Base-by-base conservation (phyloP, 2,329 filamentous ascomycete species). In the Colletotrichum cordylinicola region DNA sequence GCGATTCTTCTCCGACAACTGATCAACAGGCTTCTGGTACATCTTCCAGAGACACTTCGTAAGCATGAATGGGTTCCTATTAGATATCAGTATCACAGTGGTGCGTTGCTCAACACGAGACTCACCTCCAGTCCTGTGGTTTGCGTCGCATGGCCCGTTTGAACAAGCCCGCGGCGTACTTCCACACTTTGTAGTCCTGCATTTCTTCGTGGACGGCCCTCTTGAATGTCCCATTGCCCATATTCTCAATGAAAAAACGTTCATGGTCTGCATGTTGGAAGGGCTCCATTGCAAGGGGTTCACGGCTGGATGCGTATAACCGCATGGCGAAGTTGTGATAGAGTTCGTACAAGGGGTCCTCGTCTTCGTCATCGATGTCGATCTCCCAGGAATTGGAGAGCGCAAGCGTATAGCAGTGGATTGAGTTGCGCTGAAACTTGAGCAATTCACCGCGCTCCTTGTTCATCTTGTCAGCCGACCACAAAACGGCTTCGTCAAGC, bases 381-480 rank as follows among this genome's bases (percentile, higher is more conserved):
- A 84, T 84, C 18, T 86, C 83, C 75, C 86, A 87, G 0, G 89
- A 92, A 77, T 92, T 88, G 0, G 91, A 92, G 16, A 92, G 80
- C 0, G 90, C 90, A 52, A 92, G 85, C 0, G 89, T 91, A 79
- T 94, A 95, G 82, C 95, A 96, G 83, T 98, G 95, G 61, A 98
- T 96, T 2, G 95, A 93, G 80, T 92, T 92, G 37, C 95, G 91
- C 82, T 98, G 95, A 76, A 94, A 91, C 67, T 91, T 92, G 29
- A 95, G 90, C 60, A 98, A 85, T 74, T 98, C 95, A 6, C 88
- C 86, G 71, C 94, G 92, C 80, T 94, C 93, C 82, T 94, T 96
- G 84, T 98, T 98, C 85, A 98, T 93, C 84, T 98, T 98, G 79
- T 98, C 95, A 1, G 95, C 94, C 24, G 93, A 94, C 96, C 96